phyloP scores from a whole-genome alignment of 2,329 filamentous ascomycete genomes.

The Mollisia scopiformis region DNA sequence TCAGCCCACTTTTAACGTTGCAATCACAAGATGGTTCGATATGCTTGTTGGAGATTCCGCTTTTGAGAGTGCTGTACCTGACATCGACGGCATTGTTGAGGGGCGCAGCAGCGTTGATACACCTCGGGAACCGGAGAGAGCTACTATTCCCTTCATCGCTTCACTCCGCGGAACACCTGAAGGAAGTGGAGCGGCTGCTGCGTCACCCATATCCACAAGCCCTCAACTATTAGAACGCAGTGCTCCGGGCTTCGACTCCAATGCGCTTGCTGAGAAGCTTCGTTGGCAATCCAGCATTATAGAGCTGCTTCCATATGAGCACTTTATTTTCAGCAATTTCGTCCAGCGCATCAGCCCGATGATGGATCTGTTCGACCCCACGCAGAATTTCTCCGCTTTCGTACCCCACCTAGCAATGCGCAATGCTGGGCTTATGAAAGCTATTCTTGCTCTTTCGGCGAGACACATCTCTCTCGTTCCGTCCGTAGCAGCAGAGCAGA shows the following conservation, averaged over 20 bases:
- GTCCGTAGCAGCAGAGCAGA: slow-evolving; percentile 20
- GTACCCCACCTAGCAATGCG: slow-evolving; percentile 41
- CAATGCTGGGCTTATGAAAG: slow-evolving; percentile 60
- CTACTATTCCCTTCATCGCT: slow-evolving; percentile 2
- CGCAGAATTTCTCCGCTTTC: slow-evolving; percentile 38
- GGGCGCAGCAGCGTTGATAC: not conserved
- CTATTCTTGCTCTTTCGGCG: slow-evolving; percentile 58
- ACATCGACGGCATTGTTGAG: slow-evolving; percentile 1
- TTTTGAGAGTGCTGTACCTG: slow-evolving; percentile 8
- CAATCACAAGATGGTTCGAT: slow-evolving; percentile 17
- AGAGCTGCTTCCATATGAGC: slow-evolving; percentile 28
- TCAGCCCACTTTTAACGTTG: slow-evolving; percentile 14
- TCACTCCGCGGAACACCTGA: slow-evolving; percentile 1
- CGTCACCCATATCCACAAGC: slow-evolving; percentile 8
- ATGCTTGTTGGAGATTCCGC: slow-evolving; percentile 14
- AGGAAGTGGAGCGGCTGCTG: not conserved
- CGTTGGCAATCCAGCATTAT: slow-evolving; percentile 25
- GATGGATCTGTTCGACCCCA: slow-evolving; percentile 40
- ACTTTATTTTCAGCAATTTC: slow-evolving; percentile 29
- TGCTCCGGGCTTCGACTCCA: slow-evolving; percentile 1
- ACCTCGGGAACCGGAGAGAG: slow-evolving; percentile 2
- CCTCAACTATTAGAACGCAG: slow-evolving; percentile 18
- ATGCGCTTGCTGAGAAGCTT: slow-evolving; percentile 4
- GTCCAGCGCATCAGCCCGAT: slow-evolving; percentile 30
- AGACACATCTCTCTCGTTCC: slow-evolving; percentile 48